These are phyloP conservation scores for Plasmodium relictum DNA, from an alignment of 169 alveolate genomes.

Conservation along the genomic window DNA sequence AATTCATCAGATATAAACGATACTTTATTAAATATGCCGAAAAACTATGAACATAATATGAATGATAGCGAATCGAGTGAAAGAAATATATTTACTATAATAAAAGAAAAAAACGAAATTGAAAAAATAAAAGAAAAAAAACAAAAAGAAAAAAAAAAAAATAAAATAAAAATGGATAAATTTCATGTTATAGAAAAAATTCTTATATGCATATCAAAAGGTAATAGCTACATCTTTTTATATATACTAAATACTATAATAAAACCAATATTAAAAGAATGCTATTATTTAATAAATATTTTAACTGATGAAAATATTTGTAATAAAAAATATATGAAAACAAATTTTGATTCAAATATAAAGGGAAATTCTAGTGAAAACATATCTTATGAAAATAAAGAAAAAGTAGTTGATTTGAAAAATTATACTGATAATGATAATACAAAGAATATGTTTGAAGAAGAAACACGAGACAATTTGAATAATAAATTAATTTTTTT, in stretches of 20 bases:
- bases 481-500: background rate
- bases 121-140: slow-evolving; percentile 48
- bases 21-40: background rate
- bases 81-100: slow-evolving; percentile 26
- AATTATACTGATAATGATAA: background rate
- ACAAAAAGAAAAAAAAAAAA: slow-evolving; percentile 17
- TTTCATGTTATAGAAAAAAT: slow-evolving; percentile 39
- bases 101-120: slow-evolving; percentile 51
- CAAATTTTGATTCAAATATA: too few species aligned
- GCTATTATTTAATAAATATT: slow-evolving; percentile 25
- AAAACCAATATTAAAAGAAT: slow-evolving; percentile 35
- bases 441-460: background rate
- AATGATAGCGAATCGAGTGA: slow-evolving; percentile 9
- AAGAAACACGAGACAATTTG: background rate
- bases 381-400: background rate
- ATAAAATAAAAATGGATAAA: slow-evolving; percentile 46
- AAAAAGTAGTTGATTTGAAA: background rate
- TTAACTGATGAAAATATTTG: slow-evolving; percentile 2
- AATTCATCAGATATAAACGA: background rate
- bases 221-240: slow-evolving; percentile 22
- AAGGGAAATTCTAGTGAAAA: background rate
- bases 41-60: background rate
- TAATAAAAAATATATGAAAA: background rate
- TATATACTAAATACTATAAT: slow-evolving; percentile 13
- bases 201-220: slow-evolving; percentile 21